These are phyloP conservation scores for Tolypocladium paradoxum DNA, from an alignment of 2,329 filamentous ascomycete genomes.

Conservation along the genomic window DNA sequence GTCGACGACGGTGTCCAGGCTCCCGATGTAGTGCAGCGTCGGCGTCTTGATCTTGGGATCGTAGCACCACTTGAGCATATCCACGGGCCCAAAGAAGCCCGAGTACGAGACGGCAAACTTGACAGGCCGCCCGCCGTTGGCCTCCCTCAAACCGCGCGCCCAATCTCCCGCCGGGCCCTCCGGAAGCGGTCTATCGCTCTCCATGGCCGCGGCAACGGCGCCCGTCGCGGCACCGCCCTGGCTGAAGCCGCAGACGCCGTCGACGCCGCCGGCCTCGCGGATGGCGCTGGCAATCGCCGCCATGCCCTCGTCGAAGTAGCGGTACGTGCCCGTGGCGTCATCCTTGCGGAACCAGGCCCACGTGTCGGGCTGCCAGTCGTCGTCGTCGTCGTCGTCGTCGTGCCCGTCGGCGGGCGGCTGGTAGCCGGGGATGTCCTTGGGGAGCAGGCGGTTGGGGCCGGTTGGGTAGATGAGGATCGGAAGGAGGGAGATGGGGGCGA, in stretches of 20 bases:
- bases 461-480: constrained; percentile 58
- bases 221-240: constrained; percentile 67
- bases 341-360: constrained; percentile 78
- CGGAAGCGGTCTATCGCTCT: constrained; percentile 28
- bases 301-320: constrained; percentile 60
- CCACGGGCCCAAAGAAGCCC: constrained; percentile 58
- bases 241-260: constrained; percentile 73
- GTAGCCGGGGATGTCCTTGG: constrained; percentile 62
- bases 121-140: constrained; percentile 36
- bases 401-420: constrained; percentile 26
- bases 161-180: constrained; percentile 25
- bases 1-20: constrained; percentile 78
- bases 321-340: constrained; percentile 52
- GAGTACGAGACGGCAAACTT: constrained; percentile 70
- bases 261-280: constrained; percentile 53
- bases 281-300: constrained; percentile 50
- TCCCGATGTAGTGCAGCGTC: constrained; percentile 71
- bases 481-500: constrained; percentile 46
- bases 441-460: constrained; percentile 50
- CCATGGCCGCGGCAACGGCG: constrained; percentile 63
- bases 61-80: constrained; percentile 53
- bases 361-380: constrained; percentile 48
- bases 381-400: constrained; percentile 23
- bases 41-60: constrained; percentile 67
- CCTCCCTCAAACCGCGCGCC: constrained; percentile 33